Base-by-base conservation (phyloP, 164 flowering plant genomes). In the Umbellularia californica region DNA sequence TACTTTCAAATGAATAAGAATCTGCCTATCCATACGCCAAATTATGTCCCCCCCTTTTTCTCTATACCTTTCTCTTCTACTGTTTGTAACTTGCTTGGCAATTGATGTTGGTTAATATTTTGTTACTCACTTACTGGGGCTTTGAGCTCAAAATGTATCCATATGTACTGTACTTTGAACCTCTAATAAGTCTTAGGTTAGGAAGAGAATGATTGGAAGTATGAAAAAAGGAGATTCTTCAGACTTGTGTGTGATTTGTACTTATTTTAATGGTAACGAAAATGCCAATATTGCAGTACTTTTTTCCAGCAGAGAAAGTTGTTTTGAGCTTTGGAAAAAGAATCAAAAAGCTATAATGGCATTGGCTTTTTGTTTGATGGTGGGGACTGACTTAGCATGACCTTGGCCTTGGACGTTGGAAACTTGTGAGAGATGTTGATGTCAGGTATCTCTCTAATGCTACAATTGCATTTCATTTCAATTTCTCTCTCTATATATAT, bases 1-100 rank as follows among this genome's bases (percentile, higher is more conserved):
- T 41, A 73, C 28, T 19, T 89, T 87, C 84, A 88, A 88, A 87
- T 84, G 77, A 82, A 72, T 10, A 14, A 47, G 12, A 64, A 68
- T n/a, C 33, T 62, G 35, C 33, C 65, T 22, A 74, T 4, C 55
- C 13, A 68, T 4, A 52, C 50, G n/a, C 60, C 47, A 2, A 67
- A 15, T 12, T 27, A 25, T 67, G 35, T 68, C 15, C 35, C 15
- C 35, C 24, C n/a, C 17, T 23, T 20, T 52, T 12, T 17, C 5
- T 62, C 60, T 9, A 13, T 10, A 19, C 11, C 20, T 23, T 24
- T 30, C 47, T 33, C 9, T 15, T 2, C 41, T n/a, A 14, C 2
- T 12, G 65, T 65, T 17, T 64, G 69, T 73, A 73, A 72, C 74
- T 72, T 58, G 5, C 19, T 5, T 17, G 50, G 74, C 74, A 30